Percentiles rank a stretch among this genome's conserved stretches.
phyloP scores from a whole-genome alignment of 2,329 filamentous ascomycete genomes.

The Emmonsia crescens region DNA sequence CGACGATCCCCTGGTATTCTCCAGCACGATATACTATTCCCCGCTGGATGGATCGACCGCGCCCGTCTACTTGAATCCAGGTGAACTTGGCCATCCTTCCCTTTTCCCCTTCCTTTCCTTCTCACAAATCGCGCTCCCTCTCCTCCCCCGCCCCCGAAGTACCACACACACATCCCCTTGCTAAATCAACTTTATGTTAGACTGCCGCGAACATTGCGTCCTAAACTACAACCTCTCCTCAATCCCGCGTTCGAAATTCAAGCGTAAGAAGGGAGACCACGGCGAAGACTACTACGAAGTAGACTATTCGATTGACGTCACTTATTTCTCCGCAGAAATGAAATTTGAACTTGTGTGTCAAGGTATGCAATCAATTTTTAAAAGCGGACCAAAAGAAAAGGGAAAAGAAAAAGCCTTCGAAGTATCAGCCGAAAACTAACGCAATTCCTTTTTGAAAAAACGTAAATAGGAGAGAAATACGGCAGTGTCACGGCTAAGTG shows the following conservation, averaged over 20 bases:
- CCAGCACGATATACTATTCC: slow-evolving; percentile 1
- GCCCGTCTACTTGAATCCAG: not conserved
- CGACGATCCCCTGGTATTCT: slow-evolving; percentile 2
- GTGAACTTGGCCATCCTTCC: not conserved
- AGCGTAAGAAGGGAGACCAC: not conserved
- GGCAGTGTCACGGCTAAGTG: slow-evolving; percentile 2
- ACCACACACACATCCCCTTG: not conserved
- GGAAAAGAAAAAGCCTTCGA: too few species aligned
- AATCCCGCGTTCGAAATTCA: slow-evolving; percentile 4
- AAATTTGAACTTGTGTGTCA: slow-evolving; percentile 3
- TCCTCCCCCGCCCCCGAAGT: too few species aligned
- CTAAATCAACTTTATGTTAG: not conserved
- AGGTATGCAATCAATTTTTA: not conserved
- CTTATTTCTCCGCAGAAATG: slow-evolving; percentile 1
- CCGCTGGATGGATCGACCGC: not conserved
- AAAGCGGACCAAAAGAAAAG: not conserved
- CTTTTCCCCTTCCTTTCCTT: not conserved
- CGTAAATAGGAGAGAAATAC: not conserved
- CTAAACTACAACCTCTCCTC: slow-evolving; percentile 4
- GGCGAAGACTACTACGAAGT: slow-evolving; percentile 1
- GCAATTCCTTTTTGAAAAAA: not conserved
- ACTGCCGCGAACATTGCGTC: slow-evolving; percentile 4
- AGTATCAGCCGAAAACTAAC: not conserved
- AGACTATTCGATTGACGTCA: slow-evolving; percentile 1
- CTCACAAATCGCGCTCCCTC: not conserved